Conservation (phyloP, 2,329 filamentous ascomycete genomes). For the Hypoxylon rubiginosum region DNA sequence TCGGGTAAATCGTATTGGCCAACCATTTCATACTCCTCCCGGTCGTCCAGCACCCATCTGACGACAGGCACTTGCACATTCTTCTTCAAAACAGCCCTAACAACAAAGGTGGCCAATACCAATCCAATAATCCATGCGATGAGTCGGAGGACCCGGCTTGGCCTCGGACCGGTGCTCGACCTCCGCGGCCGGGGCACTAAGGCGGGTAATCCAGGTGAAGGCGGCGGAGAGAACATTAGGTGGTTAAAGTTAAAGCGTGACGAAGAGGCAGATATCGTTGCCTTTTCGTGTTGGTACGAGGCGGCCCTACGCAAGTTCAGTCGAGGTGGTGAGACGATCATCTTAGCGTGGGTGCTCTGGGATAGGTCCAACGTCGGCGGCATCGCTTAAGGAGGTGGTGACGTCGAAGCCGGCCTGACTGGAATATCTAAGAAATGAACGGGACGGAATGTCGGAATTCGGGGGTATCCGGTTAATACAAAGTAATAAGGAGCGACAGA, state of each 20-base stretch:
- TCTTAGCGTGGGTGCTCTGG: conserved; percentile 61
- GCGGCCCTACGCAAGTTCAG: conserved; percentile 71
- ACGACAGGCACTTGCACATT: conserved; percentile 52
- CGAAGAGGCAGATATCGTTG: conserved; percentile 70
- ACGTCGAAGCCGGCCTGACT: conserved; percentile 35
- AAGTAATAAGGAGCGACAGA: conserved; percentile 39
- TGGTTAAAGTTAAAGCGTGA: conserved; percentile 76
- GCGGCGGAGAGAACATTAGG: conserved; percentile 76
- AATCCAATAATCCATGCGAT: conserved; percentile 67
- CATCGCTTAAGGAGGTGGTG: conserved; percentile 54
- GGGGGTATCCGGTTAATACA: conserved; percentile 20
- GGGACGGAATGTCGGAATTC: conserved; percentile 20
- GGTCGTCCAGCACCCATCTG: conserved; percentile 56
- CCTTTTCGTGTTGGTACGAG: conserved; percentile 69
- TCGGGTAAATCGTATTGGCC: conserved; percentile 75
- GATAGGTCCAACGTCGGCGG: conserved; percentile 62
- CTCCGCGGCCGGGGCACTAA: conserved; percentile 75
- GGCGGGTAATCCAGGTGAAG: conserved; percentile 78
- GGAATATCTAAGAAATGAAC: conserved; percentile 8
- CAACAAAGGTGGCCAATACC: conserved; percentile 65
- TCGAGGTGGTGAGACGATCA: conserved; percentile 67
- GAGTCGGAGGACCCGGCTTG: conserved; percentile 69
- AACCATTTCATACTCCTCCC: conserved; percentile 74
- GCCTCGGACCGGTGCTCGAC: conserved; percentile 68
- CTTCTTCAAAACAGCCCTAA: conserved; percentile 52